phyloP scores from a whole-genome alignment of 2,329 filamentous ascomycete genomes.

The Penicillium sp. region DNA sequence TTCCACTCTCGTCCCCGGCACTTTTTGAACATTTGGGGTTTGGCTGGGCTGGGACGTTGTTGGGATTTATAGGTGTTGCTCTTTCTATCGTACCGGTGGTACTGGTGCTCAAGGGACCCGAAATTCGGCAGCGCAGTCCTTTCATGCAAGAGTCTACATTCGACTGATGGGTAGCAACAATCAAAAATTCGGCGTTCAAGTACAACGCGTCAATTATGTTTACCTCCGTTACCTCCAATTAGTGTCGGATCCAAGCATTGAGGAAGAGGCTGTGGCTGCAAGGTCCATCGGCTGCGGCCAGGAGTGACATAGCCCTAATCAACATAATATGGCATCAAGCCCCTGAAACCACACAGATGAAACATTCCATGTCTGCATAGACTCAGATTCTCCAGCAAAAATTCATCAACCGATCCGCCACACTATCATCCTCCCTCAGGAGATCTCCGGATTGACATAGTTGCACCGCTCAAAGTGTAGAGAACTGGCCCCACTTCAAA shows the following conservation, averaged over 20 bases:
- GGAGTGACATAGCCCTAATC: not conserved
- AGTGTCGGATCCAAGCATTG: no score
- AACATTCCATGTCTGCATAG: no score
- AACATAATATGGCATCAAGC: not conserved
- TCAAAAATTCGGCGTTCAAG: not conserved
- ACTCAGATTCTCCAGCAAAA: not conserved
- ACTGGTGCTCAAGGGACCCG: not conserved
- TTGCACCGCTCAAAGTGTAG: not conserved
- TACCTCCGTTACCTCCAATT: no score
- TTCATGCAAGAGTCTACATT: not conserved
- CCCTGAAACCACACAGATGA: not conserved
- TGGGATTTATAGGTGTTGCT: not conserved
- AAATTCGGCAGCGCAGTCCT: not conserved
- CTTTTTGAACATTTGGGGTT: not conserved
- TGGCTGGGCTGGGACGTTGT: not conserved
- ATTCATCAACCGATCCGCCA: not conserved
- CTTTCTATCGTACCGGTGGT: not conserved
- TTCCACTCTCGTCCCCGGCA: not conserved
- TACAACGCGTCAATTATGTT: no score
- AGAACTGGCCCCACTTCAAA: not conserved
- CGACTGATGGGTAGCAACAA: not conserved
- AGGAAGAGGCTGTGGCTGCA: no score
- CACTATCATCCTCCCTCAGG: not conserved
- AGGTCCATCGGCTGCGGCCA: not conserved
- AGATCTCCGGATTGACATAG: conserved; percentile 1